phyloP scores from a whole-genome alignment of 1,284 basidiomycete genomes.

The Schizophyllum commune region DNA sequence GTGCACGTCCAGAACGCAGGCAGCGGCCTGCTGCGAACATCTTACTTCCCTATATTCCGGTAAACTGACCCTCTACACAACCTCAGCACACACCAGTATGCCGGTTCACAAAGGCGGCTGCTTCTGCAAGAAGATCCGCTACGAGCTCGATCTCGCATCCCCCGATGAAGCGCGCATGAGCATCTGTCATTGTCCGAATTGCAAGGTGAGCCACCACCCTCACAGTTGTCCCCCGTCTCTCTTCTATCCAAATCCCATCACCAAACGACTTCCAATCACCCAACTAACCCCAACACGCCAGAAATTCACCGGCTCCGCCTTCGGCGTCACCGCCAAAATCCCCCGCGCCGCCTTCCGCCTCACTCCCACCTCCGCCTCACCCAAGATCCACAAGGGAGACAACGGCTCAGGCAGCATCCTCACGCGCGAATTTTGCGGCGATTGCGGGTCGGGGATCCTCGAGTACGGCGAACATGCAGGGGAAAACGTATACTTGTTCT shows the following conservation, averaged over 20 bases:
- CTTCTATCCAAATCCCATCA: background rate
- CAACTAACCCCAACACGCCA: background rate
- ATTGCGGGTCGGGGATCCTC: conserved; percentile 10
- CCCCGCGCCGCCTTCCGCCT: conserved; percentile 9
- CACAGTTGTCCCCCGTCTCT: background rate
- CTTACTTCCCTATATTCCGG: too few species aligned
- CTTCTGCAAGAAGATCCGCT: conserved; percentile 13
- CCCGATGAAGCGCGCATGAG: conserved; percentile 15
- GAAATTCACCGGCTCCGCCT: conserved; percentile 14
- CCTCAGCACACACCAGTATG: background rate
- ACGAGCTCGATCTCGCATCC: conserved; percentile 10
- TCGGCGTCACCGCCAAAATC: conserved; percentile 15
- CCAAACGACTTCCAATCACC: background rate
- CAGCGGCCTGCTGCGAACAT: too few species aligned
- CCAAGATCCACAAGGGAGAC: conserved; percentile 11
- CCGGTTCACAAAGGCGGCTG: conserved; percentile 10
- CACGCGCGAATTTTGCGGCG: conserved; percentile 13
- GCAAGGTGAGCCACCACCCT: conserved; percentile 9
- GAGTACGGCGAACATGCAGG: conserved; percentile 14
- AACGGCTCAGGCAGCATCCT: conserved; percentile 11
- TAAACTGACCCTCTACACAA: too few species aligned
- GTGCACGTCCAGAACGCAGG: too few species aligned
- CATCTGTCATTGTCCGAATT: conserved; percentile 15
- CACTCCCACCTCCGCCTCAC: conserved; percentile 4
- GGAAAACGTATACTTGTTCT: conserved; percentile 12